A percentile compares a stretch with the other conserved stretches of the same genome.
Evolutionary conservation across 2,329 filamentous ascomycete genomes (phyloP).

Genomic region (Penicillium decumbens): DNA sequence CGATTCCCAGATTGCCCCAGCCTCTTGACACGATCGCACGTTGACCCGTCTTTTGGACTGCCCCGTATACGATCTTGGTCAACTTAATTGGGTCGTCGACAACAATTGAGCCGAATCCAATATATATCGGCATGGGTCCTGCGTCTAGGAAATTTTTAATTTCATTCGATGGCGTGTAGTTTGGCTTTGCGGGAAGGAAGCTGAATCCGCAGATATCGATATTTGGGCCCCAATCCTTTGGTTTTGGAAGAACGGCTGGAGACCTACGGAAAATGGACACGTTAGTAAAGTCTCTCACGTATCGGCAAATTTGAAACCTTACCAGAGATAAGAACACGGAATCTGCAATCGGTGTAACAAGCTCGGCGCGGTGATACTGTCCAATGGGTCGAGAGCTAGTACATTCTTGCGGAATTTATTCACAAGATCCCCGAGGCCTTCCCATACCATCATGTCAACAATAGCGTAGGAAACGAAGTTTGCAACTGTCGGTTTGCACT

Average conservation of each 20-base stretch:
- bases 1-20: conserved; percentile 78
- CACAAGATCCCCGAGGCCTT: conserved; percentile 84
- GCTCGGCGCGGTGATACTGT: conserved; percentile 75
- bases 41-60: conserved; percentile 62
- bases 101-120: conserved; percentile 79
- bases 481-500: conserved; percentile 69
- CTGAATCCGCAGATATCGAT: conserved; percentile 73
- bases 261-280: conserved; percentile 46
- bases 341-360: conserved; percentile 70
- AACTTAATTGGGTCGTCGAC: conserved; percentile 69
- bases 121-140: conserved; percentile 71
- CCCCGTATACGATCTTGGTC: conserved; percentile 68
- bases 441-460: conserved; percentile 90
- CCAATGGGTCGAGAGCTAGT: conserved; percentile 71
- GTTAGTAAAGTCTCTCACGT: neutral
- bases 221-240: conserved; percentile 67
- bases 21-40: conserved; percentile 79
- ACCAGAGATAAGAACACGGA: conserved; percentile 89
- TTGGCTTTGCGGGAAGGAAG: conserved; percentile 64
- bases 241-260: conserved; percentile 71
- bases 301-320: conserved; percentile 3
- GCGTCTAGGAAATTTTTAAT: conserved; percentile 62
- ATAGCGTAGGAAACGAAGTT: conserved; percentile 81
- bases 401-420: conserved; percentile 76
- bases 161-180: conserved; percentile 62